These are phyloP conservation scores for Jaenimonas drosophilae DNA, from an alignment of 208 protist species.

Conservation along the genomic window DNA sequence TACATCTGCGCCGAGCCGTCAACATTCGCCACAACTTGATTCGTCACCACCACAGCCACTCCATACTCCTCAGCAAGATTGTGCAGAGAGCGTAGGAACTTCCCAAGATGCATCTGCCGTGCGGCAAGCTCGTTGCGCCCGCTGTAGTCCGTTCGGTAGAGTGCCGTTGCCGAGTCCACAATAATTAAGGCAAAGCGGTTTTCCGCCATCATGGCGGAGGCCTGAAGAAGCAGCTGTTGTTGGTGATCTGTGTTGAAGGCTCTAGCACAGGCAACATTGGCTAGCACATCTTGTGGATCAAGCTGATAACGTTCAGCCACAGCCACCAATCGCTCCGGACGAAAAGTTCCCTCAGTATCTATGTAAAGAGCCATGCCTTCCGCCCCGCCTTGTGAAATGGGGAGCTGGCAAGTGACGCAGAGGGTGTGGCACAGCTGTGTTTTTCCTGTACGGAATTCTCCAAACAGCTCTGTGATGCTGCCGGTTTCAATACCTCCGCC, in stretches of 20 bases:
- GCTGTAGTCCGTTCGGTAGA: constrained; percentile 99
- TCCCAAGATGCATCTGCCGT: constrained; percentile 98
- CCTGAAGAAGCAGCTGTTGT: constrained; percentile 92
- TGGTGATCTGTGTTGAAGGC: constrained; percentile 99
- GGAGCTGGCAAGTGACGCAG: constrained; percentile 97
- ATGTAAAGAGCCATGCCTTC: constrained; percentile 99
- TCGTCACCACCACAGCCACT: constrained; percentile 99
- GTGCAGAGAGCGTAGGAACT: constrained; percentile 96
- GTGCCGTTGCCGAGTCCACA: constrained; percentile 97
- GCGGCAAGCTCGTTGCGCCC: constrained; percentile 97
- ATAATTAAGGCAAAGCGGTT: constrained; percentile 96
- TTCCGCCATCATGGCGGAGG: constrained; percentile 98
- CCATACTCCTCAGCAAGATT: constrained; percentile 98
- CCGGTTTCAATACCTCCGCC: constrained; percentile 97
- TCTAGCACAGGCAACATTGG: constrained; percentile 98
- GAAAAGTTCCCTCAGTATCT: constrained; percentile 99
- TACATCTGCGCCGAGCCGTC: constrained; percentile 96
- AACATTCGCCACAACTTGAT: constrained; percentile 98
- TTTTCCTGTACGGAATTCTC: constrained; percentile 99
- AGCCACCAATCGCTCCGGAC: constrained; percentile 88
- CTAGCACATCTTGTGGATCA: constrained; percentile 95
- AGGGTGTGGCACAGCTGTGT: constrained; percentile 99
- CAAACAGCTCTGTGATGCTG: constrained; percentile 99
- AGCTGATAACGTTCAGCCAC: constrained; percentile 94
- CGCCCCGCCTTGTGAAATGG: constrained; percentile 92